A percentile compares a stretch with the other conserved stretches of the same genome.
Conservation (phyloP, 345 rosid species). For the Corymbia maculata region DNA sequence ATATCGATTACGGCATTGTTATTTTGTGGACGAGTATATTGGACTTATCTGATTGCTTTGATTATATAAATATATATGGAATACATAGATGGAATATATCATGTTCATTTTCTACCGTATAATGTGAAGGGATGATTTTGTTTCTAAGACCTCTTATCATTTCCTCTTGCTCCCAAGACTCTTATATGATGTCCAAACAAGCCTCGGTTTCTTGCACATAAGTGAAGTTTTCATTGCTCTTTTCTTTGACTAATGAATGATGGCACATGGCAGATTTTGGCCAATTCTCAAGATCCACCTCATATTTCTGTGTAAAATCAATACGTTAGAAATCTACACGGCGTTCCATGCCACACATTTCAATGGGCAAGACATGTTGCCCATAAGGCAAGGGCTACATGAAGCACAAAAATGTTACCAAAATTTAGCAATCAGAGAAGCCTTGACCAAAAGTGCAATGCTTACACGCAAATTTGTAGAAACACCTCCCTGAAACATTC, state of each 20-base stretch:
- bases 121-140: background rate
- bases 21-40: accelerated
- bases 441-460: background rate
- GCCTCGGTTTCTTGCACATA: background rate
- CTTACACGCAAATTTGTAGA: background rate
- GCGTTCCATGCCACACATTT: background rate
- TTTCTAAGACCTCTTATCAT: background rate
- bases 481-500: background rate
- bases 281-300: background rate
- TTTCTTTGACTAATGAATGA: background rate
- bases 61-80: accelerated
- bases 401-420: background rate
- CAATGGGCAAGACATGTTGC: background rate
- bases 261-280: background rate
- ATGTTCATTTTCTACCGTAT: background rate
- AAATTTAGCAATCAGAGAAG: background rate
- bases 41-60: accelerated
- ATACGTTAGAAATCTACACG: background rate
- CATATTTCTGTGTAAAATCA: background rate
- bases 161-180: background rate
- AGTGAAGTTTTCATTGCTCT: background rate
- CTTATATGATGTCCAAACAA: background rate
- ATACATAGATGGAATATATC: accelerated
- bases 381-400: background rate
- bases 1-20: accelerated